Conservation (phyloP, 352 stramenopile genomes). For the Phytophthora cactorum region DNA sequence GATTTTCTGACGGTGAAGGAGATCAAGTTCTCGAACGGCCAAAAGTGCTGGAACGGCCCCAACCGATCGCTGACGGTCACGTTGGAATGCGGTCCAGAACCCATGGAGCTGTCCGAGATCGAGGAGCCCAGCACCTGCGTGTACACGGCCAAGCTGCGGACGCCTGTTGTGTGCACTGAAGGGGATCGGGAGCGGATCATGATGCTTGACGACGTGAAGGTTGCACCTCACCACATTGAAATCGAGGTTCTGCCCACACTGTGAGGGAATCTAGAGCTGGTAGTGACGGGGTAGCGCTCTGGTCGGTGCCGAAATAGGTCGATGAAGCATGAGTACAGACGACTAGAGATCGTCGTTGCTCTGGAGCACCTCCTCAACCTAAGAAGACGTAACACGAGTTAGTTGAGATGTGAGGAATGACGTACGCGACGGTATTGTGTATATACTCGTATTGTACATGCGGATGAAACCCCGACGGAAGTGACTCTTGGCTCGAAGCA, state of each 20-base stretch:
- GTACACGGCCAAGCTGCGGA: conserved; percentile 84
- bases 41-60: conserved; percentile 91
- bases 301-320: no score
- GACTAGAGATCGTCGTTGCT: no score
- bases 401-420: no score
- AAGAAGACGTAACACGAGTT: no score
- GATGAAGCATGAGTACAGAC: no score
- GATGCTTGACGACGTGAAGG: conserved; percentile 31
- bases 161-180: conserved; percentile 72
- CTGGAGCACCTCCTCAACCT: no score
- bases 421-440: no score
- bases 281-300: no score
- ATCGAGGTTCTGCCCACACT: conserved; percentile 62
- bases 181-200: conserved; percentile 44
- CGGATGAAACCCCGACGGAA: no score
- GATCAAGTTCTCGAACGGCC: conserved; percentile 69
- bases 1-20: conserved; percentile 13
- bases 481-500: no score
- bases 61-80: conserved; percentile 79
- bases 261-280: conserved; percentile 16
- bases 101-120: conserved; percentile 69
- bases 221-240: conserved; percentile 65
- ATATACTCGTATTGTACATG: no score
- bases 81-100: conserved; percentile 70
- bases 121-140: conserved; percentile 89